These are phyloP conservation scores for Actinidia polygama DNA, from an alignment of 179 eudicot species.

Conservation along the genomic window DNA sequence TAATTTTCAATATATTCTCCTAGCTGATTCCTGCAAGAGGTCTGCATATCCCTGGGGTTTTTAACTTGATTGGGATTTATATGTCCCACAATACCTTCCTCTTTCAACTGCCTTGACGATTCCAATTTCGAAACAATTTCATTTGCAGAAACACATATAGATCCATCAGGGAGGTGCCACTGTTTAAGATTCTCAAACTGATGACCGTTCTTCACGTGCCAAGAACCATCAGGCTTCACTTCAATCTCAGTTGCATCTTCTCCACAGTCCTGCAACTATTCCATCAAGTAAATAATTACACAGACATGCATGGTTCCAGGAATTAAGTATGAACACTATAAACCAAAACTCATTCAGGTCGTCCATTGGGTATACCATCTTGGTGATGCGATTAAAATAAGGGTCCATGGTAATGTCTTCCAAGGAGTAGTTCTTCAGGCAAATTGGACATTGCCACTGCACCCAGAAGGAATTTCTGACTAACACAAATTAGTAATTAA, in stretches of 20 bases:
- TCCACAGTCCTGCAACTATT: slow-evolving; percentile 56
- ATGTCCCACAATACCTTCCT: slow-evolving; percentile 47
- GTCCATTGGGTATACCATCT: slow-evolving; percentile 47
- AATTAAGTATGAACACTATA: background rate
- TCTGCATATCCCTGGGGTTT: slow-evolving; percentile 47
- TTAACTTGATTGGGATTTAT: slow-evolving; percentile 53
- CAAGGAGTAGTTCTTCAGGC: slow-evolving; percentile 70
- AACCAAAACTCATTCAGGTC: slow-evolving; percentile 1
- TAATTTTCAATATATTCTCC: slow-evolving; percentile 39
- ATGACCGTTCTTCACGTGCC: slow-evolving; percentile 66
- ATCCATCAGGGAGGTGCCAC: slow-evolving; percentile 85
- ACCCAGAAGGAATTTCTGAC: slow-evolving; percentile 26
- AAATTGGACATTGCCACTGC: slow-evolving; percentile 90
- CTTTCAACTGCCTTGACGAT: slow-evolving; percentile 49
- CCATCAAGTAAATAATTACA: slow-evolving; percentile 13
- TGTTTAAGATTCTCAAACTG: slow-evolving; percentile 50
- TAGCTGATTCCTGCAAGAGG: slow-evolving; percentile 47
- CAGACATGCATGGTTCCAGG: slow-evolving; percentile 14
- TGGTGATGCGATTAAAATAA: slow-evolving; percentile 60
- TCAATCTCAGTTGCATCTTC: slow-evolving; percentile 85
- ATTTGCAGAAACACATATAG: slow-evolving; percentile 28
- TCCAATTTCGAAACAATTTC: slow-evolving; percentile 45
- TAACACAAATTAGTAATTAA: background rate
- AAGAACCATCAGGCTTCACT: slow-evolving; percentile 84
- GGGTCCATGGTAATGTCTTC: slow-evolving; percentile 68